phyloP scores from a whole-genome alignment of 345 rosid species.

The Bruguiera gymnorhiza region DNA sequence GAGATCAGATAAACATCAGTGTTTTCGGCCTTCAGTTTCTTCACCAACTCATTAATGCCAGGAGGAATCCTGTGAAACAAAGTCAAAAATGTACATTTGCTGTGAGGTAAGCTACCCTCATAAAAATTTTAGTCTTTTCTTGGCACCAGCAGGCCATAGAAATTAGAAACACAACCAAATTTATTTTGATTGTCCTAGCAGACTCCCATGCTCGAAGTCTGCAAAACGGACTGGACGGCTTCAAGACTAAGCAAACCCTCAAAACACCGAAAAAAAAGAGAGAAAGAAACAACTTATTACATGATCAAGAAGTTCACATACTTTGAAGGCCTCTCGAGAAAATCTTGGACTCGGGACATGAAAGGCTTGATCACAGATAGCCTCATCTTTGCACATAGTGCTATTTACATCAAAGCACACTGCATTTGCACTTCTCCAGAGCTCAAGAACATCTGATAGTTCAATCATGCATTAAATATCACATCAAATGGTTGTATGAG shows the following conservation, averaged over 20 bases:
- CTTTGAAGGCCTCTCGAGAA: conserved; percentile 80
- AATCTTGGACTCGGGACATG: conserved; percentile 64
- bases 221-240: background rate
- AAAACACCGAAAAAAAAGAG: background rate
- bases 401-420: conserved; percentile 98
- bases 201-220: background rate
- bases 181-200: no score
- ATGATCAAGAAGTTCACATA: conserved; percentile 22
- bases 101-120: no score
- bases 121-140: background rate
- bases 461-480: conserved; percentile 18
- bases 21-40: conserved; percentile 62
- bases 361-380: conserved; percentile 82
- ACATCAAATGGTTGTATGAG: no score
- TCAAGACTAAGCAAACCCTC: background rate
- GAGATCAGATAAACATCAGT: conserved; percentile 71
- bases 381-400: conserved; percentile 86
- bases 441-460: conserved; percentile 56
- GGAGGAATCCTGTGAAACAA: conserved; percentile 54
- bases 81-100: background rate
- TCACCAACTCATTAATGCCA: conserved; percentile 72
- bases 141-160: background rate
- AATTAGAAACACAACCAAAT: background rate
- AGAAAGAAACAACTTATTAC: background rate
- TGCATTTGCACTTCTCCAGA: conserved; percentile 69